phyloP scores from a whole-genome alignment of 1,284 basidiomycete genomes.

The Volvariella volvacea region DNA sequence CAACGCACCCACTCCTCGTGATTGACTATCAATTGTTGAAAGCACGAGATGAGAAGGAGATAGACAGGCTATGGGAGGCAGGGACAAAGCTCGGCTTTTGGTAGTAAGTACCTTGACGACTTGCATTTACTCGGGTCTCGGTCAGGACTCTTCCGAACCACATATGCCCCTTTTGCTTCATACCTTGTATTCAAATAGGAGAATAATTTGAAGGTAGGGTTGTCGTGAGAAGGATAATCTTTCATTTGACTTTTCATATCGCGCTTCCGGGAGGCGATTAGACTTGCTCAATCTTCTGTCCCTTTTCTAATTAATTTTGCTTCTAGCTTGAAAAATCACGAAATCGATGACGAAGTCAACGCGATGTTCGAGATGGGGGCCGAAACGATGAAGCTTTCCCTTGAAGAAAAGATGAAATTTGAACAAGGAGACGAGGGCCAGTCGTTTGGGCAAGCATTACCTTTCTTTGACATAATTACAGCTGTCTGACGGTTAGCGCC shows the following conservation, averaged over 20 bases:
- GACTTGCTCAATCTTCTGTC: background rate
- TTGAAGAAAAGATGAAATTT: slow-evolving; percentile 57
- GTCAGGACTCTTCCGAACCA: no score
- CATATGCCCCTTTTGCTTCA: background rate
- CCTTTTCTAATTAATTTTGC: background rate
- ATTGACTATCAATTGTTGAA: slow-evolving; percentile 39
- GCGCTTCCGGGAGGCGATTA: no score
- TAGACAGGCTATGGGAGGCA: slow-evolving; percentile 42
- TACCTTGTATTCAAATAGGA: no score
- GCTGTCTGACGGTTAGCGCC: background rate
- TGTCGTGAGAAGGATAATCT: no score
- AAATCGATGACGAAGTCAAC: slow-evolving; percentile 34
- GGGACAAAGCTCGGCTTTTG: slow-evolving; percentile 43
- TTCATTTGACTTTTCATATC: background rate
- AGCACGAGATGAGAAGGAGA: slow-evolving; percentile 27
- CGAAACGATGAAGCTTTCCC: slow-evolving; percentile 49
- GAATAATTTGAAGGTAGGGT: no score
- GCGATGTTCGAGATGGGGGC: slow-evolving; percentile 51
- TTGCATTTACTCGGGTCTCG: no score
- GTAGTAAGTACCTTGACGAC: slow-evolving; percentile 42
- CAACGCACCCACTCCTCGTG: slow-evolving; percentile 37
- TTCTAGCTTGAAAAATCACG: slow-evolving; percentile 47
- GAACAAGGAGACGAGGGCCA: slow-evolving; percentile 60
- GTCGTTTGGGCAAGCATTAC: slow-evolving; percentile 46
- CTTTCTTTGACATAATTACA: background rate